phyloP scores from a whole-genome alignment of 345 rosid genomes.

The Brassica cretica region DNA sequence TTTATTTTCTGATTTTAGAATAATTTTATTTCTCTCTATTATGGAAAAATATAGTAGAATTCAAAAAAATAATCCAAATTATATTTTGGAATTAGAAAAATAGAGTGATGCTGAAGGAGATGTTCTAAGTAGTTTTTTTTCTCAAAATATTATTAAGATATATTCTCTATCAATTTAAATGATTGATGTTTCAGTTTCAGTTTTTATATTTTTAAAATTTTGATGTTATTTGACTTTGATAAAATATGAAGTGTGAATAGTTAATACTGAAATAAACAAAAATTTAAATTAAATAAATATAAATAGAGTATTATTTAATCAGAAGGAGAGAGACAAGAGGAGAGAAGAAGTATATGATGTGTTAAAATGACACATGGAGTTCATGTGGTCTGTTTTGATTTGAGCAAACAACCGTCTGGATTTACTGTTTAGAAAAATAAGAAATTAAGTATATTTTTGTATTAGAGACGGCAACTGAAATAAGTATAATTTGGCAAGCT shows the following conservation, averaged over 20 bases:
- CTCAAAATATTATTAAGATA: no score
- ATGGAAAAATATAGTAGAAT: neutral
- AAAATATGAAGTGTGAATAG: no score
- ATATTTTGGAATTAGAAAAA: no score
- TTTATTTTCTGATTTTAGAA: no score
- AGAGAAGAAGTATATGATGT: slow-evolving; percentile 1
- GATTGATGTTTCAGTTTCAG: no score
- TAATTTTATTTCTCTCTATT: neutral
- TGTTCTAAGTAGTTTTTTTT: no score
- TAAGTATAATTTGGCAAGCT: neutral
- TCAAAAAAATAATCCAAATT: no score
- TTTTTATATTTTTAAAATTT: no score
- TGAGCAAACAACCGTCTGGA: slow-evolving; percentile 26
- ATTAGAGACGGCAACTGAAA: neutral
- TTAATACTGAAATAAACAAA: no score
- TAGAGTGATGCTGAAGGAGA: no score
- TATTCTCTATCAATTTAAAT: neutral
- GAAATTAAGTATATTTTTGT: neutral
- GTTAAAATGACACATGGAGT: slow-evolving; percentile 25
- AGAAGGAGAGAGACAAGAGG: slow-evolving; percentile 9
- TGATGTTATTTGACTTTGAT: no score
- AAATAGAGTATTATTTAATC: neutral
- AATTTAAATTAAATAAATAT: no score
- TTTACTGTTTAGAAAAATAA: slow-evolving; percentile 24
- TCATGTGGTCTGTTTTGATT: slow-evolving; percentile 42